Percentiles rank a stretch among this genome's conserved stretches.
phyloP scores from a whole-genome alignment of 2,329 filamentous ascomycete species.

The Lachnellula cervina region DNA sequence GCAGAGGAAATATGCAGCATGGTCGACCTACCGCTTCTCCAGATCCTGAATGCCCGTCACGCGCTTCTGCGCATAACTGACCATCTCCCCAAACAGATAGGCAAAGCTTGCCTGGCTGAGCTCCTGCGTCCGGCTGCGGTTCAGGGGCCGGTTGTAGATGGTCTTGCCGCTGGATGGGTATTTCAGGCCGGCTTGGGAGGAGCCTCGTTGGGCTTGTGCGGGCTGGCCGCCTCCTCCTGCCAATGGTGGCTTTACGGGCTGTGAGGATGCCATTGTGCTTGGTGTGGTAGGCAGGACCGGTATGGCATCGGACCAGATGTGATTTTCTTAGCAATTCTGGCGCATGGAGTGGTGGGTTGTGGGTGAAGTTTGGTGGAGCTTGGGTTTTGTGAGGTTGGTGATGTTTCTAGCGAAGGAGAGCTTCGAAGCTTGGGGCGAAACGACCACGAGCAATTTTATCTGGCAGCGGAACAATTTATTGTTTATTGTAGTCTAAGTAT shows the following conservation, averaged over 20 bases:
- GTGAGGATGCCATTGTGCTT: conserved; percentile 30
- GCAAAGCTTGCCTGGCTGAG: conserved; percentile 91
- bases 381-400: neutral
- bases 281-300: conserved; percentile 3
- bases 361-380: conserved; percentile 1
- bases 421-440: neutral
- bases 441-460: neutral
- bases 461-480: neutral
- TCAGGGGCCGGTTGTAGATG: conserved; percentile 94
- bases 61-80: conserved; percentile 84
- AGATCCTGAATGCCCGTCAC: conserved; percentile 92
- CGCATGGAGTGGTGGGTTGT: conserved; percentile 9
- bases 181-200: conserved; percentile 59
- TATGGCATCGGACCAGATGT: conserved; percentile 11
- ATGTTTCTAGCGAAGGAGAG: conserved; percentile 5
- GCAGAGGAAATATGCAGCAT: neutral
- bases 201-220: conserved; percentile 22
- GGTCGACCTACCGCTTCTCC: conserved; percentile 70
- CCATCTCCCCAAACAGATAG: conserved; percentile 95
- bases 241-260: conserved; percentile 27
- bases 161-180: conserved; percentile 93
- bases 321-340: neutral
- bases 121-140: conserved; percentile 82
- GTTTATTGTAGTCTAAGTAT: neutral
- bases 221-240: conserved; percentile 11